Base-by-base conservation (phyloP, 2,329 filamentous ascomycete species). In the Fusarium tuaranense region DNA sequence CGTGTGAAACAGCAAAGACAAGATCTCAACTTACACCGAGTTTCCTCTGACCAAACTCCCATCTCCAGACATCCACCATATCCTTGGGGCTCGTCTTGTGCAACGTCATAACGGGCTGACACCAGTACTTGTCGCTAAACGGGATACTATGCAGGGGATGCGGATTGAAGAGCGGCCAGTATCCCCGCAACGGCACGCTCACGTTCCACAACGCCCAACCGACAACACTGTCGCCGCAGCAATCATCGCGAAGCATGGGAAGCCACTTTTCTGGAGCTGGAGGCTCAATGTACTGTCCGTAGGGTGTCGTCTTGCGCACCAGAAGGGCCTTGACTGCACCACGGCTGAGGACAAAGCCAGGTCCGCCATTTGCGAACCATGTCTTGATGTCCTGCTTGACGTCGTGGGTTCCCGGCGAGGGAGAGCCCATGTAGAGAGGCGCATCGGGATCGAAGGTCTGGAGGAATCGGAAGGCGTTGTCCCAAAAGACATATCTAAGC, bases 161-260 rank as follows among this genome's bases (percentile, higher is more conserved):
- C n/a, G 82, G 80, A 71, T 84, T 85, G 80, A 88, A 88, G 78
- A 87, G 80, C 4, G 87, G 87, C 82, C 84, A 88, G 63, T 87
- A 82, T 7, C 87, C 87, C 20, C 83, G 85, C 68, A 89, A 63
- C 5, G 80, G 75, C 12, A 89, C 82, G 1, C 85, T 85, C 22
- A 82, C 84, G 46, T 86, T 82, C 70, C 82, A 83, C 53, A 89
- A 73, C 7, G 83, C 84, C 80, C 83, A 87, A 4, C 87, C 88
- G 5, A 89, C 78, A 8, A 89, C 83, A 46, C 86, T 87, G 64
- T 89, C 88, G 7, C 88, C 88, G 60, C 87, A 88, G 78, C 86
- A 89, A 68, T 91, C 88, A 14, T 82, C 74, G 34, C 81, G 80
- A 25, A 87, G 80, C 39, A 84, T 70, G 7, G 83, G 79, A 55